Conservation (phyloP, 2,329 filamentous ascomycete species). For the Daldinia sp. region DNA sequence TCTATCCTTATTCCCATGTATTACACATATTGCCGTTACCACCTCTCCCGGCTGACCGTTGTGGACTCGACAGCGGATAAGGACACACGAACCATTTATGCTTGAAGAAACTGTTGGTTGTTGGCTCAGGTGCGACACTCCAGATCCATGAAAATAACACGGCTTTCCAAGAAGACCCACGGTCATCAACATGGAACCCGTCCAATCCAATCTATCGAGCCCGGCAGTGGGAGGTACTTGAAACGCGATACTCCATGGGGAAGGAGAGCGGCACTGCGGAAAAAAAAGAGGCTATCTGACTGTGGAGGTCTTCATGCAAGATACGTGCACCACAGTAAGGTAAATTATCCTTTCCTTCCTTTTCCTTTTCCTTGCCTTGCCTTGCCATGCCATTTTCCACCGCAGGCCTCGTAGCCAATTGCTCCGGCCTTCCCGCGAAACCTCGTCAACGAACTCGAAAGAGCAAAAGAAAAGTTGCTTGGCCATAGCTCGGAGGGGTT, state of each 20-base stretch:
- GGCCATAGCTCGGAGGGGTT: conserved; percentile 29
- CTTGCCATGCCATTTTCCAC: neutral
- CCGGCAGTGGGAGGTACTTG: conserved; percentile 39
- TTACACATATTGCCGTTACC: conserved; percentile 1
- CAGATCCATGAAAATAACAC: conserved; percentile 6
- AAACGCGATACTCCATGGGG: conserved; percentile 43
- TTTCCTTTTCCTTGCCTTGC: neutral
- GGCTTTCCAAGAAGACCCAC: conserved; percentile 15
- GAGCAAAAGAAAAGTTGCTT: conserved; percentile 21
- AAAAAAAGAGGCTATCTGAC: conserved; percentile 24
- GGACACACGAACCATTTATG: conserved; percentile 21
- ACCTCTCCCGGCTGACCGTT: conserved; percentile 26
- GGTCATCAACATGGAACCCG: conserved; percentile 34
- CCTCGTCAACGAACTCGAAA: conserved; percentile 35
- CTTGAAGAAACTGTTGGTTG: conserved; percentile 22
- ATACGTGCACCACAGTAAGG: conserved; percentile 29
- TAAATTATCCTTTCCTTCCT: conserved; percentile 25
- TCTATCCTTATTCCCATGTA: conserved; percentile 12
- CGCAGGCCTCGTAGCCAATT: neutral
- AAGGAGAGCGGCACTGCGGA: conserved; percentile 36
- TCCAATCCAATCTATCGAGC: conserved; percentile 30
- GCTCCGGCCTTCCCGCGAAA: conserved; percentile 10
- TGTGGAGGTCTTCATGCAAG: conserved; percentile 40
- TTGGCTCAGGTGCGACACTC: conserved; percentile 28
- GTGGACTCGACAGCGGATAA: conserved; percentile 19